Conservation (phyloP, 208 protist species). For the Plasmodiophora brassicae region DNA sequence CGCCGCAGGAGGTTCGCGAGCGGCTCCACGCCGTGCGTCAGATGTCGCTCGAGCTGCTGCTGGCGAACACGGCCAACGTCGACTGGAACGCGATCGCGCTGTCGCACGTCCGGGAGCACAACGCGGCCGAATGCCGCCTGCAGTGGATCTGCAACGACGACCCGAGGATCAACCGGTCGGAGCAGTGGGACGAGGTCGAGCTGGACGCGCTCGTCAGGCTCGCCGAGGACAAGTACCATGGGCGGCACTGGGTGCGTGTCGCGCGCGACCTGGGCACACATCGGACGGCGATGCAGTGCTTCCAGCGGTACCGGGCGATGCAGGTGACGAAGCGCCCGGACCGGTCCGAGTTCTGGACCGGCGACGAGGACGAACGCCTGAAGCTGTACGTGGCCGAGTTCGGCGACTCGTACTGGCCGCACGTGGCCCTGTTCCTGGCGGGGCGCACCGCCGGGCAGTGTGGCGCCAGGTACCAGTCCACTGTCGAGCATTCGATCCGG, state of each 20-base stretch:
- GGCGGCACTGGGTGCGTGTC: background rate
- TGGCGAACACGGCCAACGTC: background rate
- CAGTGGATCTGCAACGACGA: constrained; percentile 33
- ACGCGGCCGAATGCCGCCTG: background rate
- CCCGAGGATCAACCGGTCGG: background rate
- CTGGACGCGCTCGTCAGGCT: background rate
- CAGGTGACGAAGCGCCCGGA: background rate
- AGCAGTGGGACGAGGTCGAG: background rate
- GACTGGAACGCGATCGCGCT: background rate
- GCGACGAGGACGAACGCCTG: background rate
- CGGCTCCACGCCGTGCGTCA: background rate
- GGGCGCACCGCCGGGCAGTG: background rate
- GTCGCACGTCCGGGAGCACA: background rate
- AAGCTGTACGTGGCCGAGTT: background rate
- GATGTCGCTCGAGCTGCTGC: background rate
- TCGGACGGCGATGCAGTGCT: constrained; percentile 23
- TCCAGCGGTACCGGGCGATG: background rate
- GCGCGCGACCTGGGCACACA: background rate
- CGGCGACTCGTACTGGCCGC: background rate
- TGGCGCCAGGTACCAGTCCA: background rate
- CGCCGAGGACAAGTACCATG: background rate
- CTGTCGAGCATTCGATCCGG: background rate
- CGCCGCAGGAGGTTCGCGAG: background rate
- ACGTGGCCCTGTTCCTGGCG: background rate
- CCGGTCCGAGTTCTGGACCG: background rate